Evolutionary conservation across 805 yeast species (phyloP), one percentile per base, ranked within the genome.

Genomic region (Teunomyces barrocoloradensis): DNA sequence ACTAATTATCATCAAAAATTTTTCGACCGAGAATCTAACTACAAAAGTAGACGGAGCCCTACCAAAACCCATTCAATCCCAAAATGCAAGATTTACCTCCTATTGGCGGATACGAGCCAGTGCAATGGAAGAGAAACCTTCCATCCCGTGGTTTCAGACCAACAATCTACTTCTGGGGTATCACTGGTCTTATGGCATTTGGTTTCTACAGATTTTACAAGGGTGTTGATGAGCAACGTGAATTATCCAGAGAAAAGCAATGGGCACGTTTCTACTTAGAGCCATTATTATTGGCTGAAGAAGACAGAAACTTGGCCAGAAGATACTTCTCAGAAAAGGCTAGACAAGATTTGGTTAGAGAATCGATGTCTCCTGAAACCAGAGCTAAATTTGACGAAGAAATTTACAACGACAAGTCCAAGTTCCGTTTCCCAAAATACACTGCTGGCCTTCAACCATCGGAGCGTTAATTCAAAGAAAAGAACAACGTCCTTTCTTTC

Each of bases 101-200:
- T 48, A 74, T 80, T 58, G 89, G 87, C 48, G 96, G 96, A 52
- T 88, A 89, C 60, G 90, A 85, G 53, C 85, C 87, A 38, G 80
- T 89, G 51, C 96, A 88, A 71, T 89, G 96, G 96, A 85, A 85
- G 71, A 80, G 96, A 64, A 85, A 88, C 66, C 69, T 89, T 42
- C 96, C 96, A 20, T 72, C 92, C 2, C 76, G 96, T 56, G 96
- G 96, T 2, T 88, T 88, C 71, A 74, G 92, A 48, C 94, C 95
- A 12, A 71, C 81, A 37, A 74, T 87, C 38, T 88, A 85, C 72
- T 75, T 88, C 50, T 80, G 80, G 61, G 80, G 84, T 32, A 64
- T 87, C 50, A 72, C 81, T 35, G 87, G 81, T 7, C 60, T 84
- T 62, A 78, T 87, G 64, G 75, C 81, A 3, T 85, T 82, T 61